Base-by-base conservation (phyloP, 768 basidiomycete species). In the Clavaria fumosa region DNA sequence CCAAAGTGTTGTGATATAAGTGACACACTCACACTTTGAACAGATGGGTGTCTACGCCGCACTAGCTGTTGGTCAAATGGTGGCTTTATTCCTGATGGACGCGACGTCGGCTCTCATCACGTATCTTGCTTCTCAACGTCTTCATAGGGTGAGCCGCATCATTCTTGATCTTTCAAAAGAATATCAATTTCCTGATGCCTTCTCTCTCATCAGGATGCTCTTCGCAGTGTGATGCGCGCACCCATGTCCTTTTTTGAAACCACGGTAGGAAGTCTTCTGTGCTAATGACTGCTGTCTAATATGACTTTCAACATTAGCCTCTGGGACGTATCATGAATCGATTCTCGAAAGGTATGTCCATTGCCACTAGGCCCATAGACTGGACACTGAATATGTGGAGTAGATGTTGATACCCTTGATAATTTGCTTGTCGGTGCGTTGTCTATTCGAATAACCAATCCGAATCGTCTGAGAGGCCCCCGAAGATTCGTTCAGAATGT, bases 211-310 rank as follows among this genome's bases (percentile, higher is more conserved):
- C 45, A 78, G 74, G 58, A 56, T 42, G 75, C 82, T 4, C 69
- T 83, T 38, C 56, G 62, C 5, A 70, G 77, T 15, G 69, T 89
- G 34, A 70, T 91, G 68, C 71, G 76, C 51, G 83, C 85, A 1
- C 86, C 86, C 0, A 88, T 85, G 78, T 75, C 73, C 5, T 90
- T 88, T 61, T 91, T 88, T 50, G 89, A 91, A 50, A 88, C 78
- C 1, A 84, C 81, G 4, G 75, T 77, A 48, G 47, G 63, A 49
- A 23, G 31, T 11, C 12, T 18, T 12, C 18, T 26, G 24, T 28
- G n/a, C 4, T 19, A 5, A 23, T 30, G 17, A 24, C 38, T 14
- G 38, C 44, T 40, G 40, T 40, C 38, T 15, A 39, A 21, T 18
- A 43, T 31, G 49, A 40, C 20, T 39, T n/a, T n/a, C n/a, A n/a